Percentiles rank a stretch among this genome's conserved stretches.
Evolutionary conservation across 306 rosid species (phyloP).

Genomic region (Corylus americana): DNA sequence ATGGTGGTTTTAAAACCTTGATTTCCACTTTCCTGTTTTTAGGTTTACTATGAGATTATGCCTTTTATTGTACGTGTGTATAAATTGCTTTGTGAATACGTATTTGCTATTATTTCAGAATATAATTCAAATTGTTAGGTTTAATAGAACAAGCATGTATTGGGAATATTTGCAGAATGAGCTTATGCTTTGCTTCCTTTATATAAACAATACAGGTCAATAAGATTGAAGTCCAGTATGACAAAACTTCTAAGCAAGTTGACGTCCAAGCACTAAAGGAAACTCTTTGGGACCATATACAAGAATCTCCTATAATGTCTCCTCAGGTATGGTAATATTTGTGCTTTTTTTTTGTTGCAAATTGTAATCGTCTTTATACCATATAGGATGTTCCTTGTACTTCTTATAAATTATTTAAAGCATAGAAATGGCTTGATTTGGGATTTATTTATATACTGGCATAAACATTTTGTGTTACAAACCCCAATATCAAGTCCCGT

Average conservation of each 20-base stretch:
- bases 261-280: conserved; percentile 82
- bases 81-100: neutral
- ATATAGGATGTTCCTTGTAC: neutral
- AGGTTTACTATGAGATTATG: conserved; percentile 4
- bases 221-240: conserved; percentile 89
- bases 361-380: neutral
- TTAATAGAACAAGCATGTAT: neutral
- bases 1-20: neutral
- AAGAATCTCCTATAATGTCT: conserved; percentile 47
- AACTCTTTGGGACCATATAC: conserved; percentile 80
- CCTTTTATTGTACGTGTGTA: neutral
- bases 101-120: neutral
- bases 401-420: no score
- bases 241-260: conserved; percentile 93
- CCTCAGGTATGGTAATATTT: conserved; percentile 51
- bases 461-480: neutral
- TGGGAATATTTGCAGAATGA: conserved; percentile 13
- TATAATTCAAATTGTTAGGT: neutral
- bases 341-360: neutral
- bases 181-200: conserved; percentile 26
- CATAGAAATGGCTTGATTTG: no score
- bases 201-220: conserved; percentile 59
- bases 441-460: neutral
- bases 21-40: conserved; percentile 6
- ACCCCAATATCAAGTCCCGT: no score